Evolutionary conservation across 441 rosid species (phyloP).

Genomic region (Rhodomyrtus psidioides): DNA sequence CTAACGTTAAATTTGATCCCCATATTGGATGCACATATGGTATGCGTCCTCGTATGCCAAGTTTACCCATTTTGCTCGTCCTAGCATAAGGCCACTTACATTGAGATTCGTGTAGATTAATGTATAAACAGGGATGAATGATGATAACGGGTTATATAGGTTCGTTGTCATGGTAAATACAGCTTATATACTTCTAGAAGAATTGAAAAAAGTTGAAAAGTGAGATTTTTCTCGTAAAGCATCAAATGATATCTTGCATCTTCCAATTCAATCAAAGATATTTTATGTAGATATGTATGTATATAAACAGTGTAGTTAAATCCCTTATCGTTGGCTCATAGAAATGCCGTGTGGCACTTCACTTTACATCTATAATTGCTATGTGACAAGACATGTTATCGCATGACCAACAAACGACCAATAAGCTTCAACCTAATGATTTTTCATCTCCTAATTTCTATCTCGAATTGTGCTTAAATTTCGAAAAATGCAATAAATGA

Average conservation of each 20-base stretch:
- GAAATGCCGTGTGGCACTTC: fast-evolving
- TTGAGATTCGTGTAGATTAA: background rate
- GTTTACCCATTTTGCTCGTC: background rate
- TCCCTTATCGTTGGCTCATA: fast-evolving
- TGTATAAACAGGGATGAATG: background rate
- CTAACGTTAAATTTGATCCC: background rate
- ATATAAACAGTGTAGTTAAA: background rate
- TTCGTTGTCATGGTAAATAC: background rate
- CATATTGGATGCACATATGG: background rate
- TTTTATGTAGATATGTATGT: too few relatives aligned
- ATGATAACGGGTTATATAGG: background rate
- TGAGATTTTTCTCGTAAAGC: background rate
- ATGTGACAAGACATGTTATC: too few relatives aligned
- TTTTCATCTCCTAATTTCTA: background rate
- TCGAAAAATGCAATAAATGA: too few relatives aligned
- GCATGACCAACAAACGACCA: fast-evolving
- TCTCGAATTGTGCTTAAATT: background rate
- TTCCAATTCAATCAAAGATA: background rate
- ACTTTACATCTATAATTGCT: fast-evolving
- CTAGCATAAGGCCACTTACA: background rate
- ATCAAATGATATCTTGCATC: background rate
- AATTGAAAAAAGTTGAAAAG: background rate
- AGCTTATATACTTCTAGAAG: background rate
- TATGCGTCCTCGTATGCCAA: background rate
- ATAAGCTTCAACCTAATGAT: background rate